Evolutionary conservation across 73 alveolate genomes (phyloP).

Genomic region (Paramecium tetraurelia): DNA sequence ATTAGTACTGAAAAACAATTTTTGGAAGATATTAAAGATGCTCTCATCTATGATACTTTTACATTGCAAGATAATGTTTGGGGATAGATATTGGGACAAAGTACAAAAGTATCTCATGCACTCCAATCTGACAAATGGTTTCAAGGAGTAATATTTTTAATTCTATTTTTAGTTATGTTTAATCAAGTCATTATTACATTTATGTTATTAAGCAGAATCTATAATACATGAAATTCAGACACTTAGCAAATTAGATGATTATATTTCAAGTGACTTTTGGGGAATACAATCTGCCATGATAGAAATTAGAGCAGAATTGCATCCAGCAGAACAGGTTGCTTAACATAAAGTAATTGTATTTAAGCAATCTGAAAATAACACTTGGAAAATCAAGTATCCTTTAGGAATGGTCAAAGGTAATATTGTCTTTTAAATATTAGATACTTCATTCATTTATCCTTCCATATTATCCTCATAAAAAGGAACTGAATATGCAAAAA

Average conservation of each 20-base stretch:
- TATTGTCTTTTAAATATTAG: background rate
- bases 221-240: background rate
- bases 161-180: conserved; percentile 7
- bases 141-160: background rate
- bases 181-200: background rate
- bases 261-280: background rate
- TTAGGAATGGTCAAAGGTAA: conserved; percentile 48
- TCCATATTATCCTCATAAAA: background rate
- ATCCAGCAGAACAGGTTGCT: background rate
- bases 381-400: conserved; percentile 43
- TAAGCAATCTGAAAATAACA: background rate
- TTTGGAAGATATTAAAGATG: conserved; percentile 6
- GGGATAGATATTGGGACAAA: background rate
- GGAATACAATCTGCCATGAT: background rate
- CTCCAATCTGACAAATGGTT: conserved; percentile 26
- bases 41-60: background rate
- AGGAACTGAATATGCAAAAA: conserved; percentile 46
- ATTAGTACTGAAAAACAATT: background rate
- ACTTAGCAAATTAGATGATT: background rate
- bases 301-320: background rate
- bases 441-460: background rate
- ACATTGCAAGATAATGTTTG: conserved; percentile 24
- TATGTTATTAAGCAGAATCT: background rate
- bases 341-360: background rate
- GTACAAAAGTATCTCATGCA: conserved; percentile 37